Percentiles rank a stretch among this genome's conserved stretches.
phyloP scores from a whole-genome alignment of 768 basidiomycete genomes.

The Russula sp. region DNA sequence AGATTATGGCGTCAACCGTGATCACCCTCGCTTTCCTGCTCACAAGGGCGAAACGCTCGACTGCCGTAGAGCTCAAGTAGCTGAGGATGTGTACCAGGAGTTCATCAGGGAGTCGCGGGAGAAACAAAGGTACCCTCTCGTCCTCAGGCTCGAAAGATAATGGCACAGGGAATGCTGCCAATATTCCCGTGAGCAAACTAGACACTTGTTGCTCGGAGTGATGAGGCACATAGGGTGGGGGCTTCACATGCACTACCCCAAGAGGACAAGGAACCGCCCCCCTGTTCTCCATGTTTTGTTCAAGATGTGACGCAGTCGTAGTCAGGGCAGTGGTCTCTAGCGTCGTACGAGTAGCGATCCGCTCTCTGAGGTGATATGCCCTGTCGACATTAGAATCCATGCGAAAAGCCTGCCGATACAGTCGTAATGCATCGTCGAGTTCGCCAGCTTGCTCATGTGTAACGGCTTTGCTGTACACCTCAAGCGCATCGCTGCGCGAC shows the following conservation, averaged over 20 bases:
- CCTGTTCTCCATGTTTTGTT: not conserved
- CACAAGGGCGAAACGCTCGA: slow-evolving; percentile 73
- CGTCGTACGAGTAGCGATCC: slow-evolving; percentile 15
- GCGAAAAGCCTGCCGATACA: slow-evolving; percentile 79
- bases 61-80: slow-evolving; percentile 52
- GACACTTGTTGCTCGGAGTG: slow-evolving; percentile 27
- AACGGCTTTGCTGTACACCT: slow-evolving; percentile 63
- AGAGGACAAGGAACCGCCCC: not conserved
- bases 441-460: slow-evolving; percentile 65
- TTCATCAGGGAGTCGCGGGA: slow-evolving; percentile 69
- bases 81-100: slow-evolving; percentile 60
- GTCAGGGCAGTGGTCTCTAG: not conserved
- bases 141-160: slow-evolving; percentile 63
- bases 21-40: slow-evolving; percentile 69
- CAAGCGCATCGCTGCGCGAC: slow-evolving; percentile 44
- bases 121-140: slow-evolving; percentile 46
- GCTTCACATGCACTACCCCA: not conserved
- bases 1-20: slow-evolving; percentile 60
- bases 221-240: slow-evolving; percentile 7
- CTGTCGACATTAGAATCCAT: slow-evolving; percentile 70
- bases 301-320: not conserved
- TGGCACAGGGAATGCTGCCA: slow-evolving; percentile 41
- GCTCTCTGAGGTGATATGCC: slow-evolving; percentile 55
- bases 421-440: slow-evolving; percentile 62
- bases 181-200: slow-evolving; percentile 39